Percentiles rank a stretch among this genome's conserved stretches.
Conservation (phyloP, 1,139 yeast genomes). For the Magnusiomyces paraingens region DNA sequence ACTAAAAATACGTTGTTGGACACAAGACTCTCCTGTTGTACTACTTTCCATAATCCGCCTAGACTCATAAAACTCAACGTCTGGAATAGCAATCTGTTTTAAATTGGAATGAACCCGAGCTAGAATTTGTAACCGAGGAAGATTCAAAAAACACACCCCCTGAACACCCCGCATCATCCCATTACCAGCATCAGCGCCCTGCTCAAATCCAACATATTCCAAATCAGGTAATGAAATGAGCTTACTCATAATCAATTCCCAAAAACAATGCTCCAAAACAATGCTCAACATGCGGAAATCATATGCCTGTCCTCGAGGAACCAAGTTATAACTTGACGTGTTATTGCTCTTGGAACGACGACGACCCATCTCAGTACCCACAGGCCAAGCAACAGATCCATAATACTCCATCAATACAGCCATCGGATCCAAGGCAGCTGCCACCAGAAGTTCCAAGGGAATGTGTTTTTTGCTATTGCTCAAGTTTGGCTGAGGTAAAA, state of each 20-base stretch:
- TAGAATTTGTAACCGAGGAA: background rate
- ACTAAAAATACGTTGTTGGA: too few relatives aligned
- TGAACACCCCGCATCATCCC: background rate
- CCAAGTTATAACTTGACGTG: background rate
- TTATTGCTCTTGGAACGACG: background rate
- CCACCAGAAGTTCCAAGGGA: background rate
- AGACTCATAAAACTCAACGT: background rate
- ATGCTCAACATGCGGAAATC: background rate
- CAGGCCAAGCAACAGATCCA: background rate
- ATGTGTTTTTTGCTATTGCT: background rate
- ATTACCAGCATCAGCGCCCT: background rate
- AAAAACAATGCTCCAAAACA: background rate
- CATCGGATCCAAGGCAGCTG: background rate
- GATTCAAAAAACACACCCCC: background rate
- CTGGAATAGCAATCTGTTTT: background rate
- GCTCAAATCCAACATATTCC: background rate
- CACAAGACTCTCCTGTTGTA: background rate
- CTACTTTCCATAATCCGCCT: background rate
- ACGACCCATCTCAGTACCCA: background rate
- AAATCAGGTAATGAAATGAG: background rate
- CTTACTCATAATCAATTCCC: background rate
- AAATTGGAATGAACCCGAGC: background rate
- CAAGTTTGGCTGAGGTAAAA: background rate
- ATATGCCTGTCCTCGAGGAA: background rate
- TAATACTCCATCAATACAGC: background rate